Evolutionary conservation across 2,329 filamentous ascomycete genomes (phyloP), one percentile per base, ranked within the genome.

Genomic region (Cytospora chrysosperma): DNA sequence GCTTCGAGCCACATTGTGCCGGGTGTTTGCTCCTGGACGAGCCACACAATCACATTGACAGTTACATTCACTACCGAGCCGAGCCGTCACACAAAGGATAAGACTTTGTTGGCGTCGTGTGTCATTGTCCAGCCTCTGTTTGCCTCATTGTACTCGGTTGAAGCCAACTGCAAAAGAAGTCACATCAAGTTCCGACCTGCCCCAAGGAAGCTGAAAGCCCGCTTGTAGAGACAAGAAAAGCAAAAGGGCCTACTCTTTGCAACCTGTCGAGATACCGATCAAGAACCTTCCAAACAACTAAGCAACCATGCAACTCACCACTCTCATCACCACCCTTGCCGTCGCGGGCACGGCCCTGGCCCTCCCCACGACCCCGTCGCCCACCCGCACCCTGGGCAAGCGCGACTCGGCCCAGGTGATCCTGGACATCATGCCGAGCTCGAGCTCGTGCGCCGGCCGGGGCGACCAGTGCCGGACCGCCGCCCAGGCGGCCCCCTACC

Each of bases 381-480:
- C 52, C 28, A 53, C 40, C 17, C 62, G 53, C 52, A 62, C 66
- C 28, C 64, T 55, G 27, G 65, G 30, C 27, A 67, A 63, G 56
- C 55, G 68, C 2, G 73, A 78, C 12, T 72, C 72, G 24, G 70
- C 73, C 40, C 26, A 61, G 34, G 76, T 81, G 67, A 76, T 90
- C 70, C 72, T 73, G 65, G 62, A 74, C 57, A 86, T 91, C 72
- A 82, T 84, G n/a, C 86, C 88, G 3, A 72, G 69, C 2, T 85
- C 88, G 1, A 72, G 73, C 21, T 73, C 76, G 12, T 92, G 89
- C 77, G 72, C 70, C 60, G 69, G 84, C 74, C 74, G 75, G 54
- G 63, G 74, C 1, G 77, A 75, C 19, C 87, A 92, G 69, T 94
- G 91, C 76, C 81, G 82, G 55, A 90, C 86, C 2, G 86, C 88